A percentile compares a stretch with the other conserved stretches of the same genome.
phyloP scores from a whole-genome alignment of 306 rosid genomes.

The Cicer arietinum region DNA sequence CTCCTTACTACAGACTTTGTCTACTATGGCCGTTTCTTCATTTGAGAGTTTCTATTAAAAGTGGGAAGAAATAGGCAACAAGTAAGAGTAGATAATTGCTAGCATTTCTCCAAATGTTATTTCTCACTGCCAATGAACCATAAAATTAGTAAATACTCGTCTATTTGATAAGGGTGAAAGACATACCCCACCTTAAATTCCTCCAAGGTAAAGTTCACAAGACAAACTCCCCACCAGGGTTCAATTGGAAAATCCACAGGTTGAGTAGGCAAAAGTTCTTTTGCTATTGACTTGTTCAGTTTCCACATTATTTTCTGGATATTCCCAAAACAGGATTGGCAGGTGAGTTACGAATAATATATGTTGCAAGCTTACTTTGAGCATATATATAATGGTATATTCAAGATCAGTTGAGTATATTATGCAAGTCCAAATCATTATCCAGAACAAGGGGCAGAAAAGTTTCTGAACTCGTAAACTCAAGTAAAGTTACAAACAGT shows the following conservation, averaged over 20 bases:
- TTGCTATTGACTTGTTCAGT: constrained; percentile 95
- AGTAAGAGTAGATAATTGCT: constrained; percentile 10
- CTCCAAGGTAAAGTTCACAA: constrained; percentile 93
- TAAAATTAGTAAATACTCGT: constrained; percentile 21
- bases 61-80: constrained; percentile 37
- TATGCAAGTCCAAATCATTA: constrained; percentile 27
- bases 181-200: constrained; percentile 87
- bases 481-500: background rate
- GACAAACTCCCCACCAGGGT: constrained; percentile 96
- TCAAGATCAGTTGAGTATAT: constrained; percentile 18
- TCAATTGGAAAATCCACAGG: constrained; percentile 90
- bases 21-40: constrained; percentile 84
- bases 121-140: constrained; percentile 35
- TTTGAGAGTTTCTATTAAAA: constrained; percentile 80
- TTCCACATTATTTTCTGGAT: constrained; percentile 99
- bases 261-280: constrained; percentile 84
- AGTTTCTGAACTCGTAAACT: constrained; percentile 24
- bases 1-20: constrained; percentile 87
- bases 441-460: constrained; percentile 11
- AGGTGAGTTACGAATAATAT: constrained; percentile 41
- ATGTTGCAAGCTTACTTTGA: constrained; percentile 32
- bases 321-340: constrained; percentile 58
- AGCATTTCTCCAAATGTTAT: constrained; percentile 15
- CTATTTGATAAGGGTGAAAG: constrained; percentile 37
- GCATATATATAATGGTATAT: constrained; percentile 18